Evolutionary conservation across 2,329 filamentous ascomycete genomes (phyloP).

Genomic region (Albifimbria verrucaria): DNA sequence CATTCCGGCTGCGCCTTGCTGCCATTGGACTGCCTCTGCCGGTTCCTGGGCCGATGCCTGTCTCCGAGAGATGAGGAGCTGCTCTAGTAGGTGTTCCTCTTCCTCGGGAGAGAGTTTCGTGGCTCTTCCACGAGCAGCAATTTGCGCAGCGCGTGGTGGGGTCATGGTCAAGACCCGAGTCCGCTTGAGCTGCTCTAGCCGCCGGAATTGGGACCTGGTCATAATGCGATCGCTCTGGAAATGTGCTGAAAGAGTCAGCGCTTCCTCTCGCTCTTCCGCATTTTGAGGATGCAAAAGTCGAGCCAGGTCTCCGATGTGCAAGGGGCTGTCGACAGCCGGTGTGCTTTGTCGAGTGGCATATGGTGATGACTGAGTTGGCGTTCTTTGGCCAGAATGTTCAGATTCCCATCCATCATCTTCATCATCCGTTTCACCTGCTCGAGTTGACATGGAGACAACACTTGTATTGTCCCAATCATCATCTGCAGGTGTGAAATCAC

Average conservation of each 20-base stretch:
- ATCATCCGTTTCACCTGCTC: conserved; percentile 31
- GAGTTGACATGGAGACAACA: conserved; percentile 59
- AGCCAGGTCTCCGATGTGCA: conserved; percentile 69
- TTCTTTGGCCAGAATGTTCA: conserved; percentile 55
- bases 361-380: conserved; percentile 68
- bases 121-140: conserved; percentile 15
- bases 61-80: conserved; percentile 55
- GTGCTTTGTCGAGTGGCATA: conserved; percentile 46
- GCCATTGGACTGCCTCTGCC: conserved; percentile 48
- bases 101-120: conserved; percentile 52
- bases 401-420: conserved; percentile 49
- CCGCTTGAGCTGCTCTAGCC: conserved; percentile 65
- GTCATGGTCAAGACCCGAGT: conserved; percentile 53
- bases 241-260: conserved; percentile 76
- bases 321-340: conserved; percentile 56
- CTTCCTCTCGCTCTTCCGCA: conserved; percentile 75
- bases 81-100: conserved; percentile 58
- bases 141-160: conserved; percentile 17
- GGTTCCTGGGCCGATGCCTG: conserved; percentile 13
- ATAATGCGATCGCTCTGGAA: conserved; percentile 68
- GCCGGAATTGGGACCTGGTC: conserved; percentile 76
- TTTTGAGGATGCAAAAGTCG: conserved; percentile 77
- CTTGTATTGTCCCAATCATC: conserved; percentile 75
- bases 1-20: conserved; percentile 68
- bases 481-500: conserved; percentile 66